phyloP scores from a whole-genome alignment of 805 yeast genomes.

The Starmerella etchellsii region DNA sequence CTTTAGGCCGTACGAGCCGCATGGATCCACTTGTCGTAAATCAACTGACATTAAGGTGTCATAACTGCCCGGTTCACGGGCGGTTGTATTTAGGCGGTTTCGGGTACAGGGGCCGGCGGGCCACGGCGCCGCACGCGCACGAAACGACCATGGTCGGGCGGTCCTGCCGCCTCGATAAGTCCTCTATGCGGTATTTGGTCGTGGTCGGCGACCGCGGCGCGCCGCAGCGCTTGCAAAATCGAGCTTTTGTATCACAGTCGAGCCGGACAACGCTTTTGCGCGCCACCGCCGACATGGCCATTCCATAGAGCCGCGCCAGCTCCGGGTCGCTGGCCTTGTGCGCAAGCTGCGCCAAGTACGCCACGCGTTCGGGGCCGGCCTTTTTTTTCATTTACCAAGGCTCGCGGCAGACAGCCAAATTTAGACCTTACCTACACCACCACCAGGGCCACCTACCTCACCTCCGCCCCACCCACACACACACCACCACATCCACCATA shows the following conservation, averaged over 20 bases:
- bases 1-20: too few relatives aligned
- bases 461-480: too few relatives aligned
- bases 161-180: constrained; percentile 28
- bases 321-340: constrained; percentile 22
- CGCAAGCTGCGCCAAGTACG: constrained; percentile 26
- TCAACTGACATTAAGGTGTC: too few relatives aligned
- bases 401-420: background rate
- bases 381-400: constrained; percentile 10
- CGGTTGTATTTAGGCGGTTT: too few relatives aligned
- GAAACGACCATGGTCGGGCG: constrained; percentile 12
- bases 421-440: too few relatives aligned
- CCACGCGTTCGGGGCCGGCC: constrained; percentile 21
- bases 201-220: constrained; percentile 39
- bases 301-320: constrained; percentile 44
- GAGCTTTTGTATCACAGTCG: constrained; percentile 44
- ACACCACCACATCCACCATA: too few relatives aligned
- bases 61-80: too few relatives aligned
- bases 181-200: constrained; percentile 33
- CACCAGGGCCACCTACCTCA: too few relatives aligned
- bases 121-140: constrained; percentile 18
- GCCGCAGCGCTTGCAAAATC: constrained; percentile 55
- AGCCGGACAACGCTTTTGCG: constrained; percentile 55
- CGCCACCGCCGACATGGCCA: constrained; percentile 46
- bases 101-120: constrained; percentile 13
- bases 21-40: too few relatives aligned